phyloP scores from a whole-genome alignment of 345 rosid species.

The Combretum micranthum region DNA sequence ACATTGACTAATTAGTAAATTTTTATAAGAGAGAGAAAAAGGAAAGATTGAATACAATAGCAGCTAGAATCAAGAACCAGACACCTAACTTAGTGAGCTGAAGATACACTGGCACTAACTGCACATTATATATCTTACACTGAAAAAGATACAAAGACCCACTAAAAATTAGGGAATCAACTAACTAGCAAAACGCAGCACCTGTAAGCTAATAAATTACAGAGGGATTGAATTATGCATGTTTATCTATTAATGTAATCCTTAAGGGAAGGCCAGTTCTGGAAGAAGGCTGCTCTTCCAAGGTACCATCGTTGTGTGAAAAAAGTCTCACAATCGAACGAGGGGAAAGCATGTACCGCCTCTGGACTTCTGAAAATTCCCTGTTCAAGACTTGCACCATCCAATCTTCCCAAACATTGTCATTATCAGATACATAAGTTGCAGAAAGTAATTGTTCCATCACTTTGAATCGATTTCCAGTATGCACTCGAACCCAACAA shows the following conservation, averaged over 20 bases:
- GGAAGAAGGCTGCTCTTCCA: constrained; percentile 11
- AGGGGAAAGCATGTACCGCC: constrained; percentile 29
- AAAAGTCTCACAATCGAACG: constrained; percentile 35
- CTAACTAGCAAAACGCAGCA: no score
- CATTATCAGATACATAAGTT: constrained; percentile 32
- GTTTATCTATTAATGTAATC: constrained; percentile 2
- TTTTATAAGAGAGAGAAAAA: no score
- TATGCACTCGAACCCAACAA: constrained; percentile 23
- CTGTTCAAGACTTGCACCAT: constrained; percentile 31
- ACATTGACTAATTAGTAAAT: no score
- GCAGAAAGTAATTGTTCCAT: constrained; percentile 48
- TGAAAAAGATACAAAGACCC: constrained; percentile 10
- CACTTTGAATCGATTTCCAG: constrained; percentile 43
- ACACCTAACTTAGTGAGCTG: no score
- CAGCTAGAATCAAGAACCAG: no score
- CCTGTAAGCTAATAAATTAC: constrained; percentile 4
- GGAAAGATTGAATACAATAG: no score
- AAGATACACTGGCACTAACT: neutral
- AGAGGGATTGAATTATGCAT: constrained; percentile 13
- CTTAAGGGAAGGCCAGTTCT: constrained; percentile 23
- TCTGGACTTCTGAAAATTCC: constrained; percentile 31
- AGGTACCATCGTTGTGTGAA: constrained; percentile 11
- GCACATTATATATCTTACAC: constrained; percentile 12
- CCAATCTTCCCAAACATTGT: constrained; percentile 33
- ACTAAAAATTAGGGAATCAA: no score